phyloP scores from a whole-genome alignment of 371 early-diverging fungal genomes.

The Apophysomyces trapeziformis region DNA sequence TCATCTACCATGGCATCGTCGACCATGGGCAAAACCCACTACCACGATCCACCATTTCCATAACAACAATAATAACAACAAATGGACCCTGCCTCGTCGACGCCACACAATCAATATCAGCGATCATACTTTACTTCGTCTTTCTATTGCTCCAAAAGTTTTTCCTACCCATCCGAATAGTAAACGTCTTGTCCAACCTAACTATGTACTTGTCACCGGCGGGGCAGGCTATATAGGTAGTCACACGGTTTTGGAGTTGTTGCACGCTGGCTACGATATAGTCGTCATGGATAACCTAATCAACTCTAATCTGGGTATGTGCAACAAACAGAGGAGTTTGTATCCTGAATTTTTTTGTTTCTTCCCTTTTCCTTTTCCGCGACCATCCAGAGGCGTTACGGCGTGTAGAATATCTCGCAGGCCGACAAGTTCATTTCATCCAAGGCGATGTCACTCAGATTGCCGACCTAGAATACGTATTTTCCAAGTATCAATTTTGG shows the following conservation, averaged over 20 bases:
- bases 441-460: constrained; percentile 49
- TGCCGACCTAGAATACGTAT: constrained; percentile 62
- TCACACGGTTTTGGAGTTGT: constrained; percentile 83
- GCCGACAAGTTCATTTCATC: constrained; percentile 44
- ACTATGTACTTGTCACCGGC: constrained; percentile 82
- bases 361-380: no score
- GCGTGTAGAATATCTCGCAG: constrained; percentile 49
- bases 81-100: constrained; percentile 1
- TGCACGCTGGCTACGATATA: constrained; percentile 71
- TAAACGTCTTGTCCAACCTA: constrained; percentile 10
- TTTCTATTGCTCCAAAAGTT: background rate
- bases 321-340: background rate
- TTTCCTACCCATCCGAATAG: background rate
- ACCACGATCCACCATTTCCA: background rate
- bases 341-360: background rate
- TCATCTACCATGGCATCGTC: background rate
- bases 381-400: constrained; percentile 43
- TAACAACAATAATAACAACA: background rate
- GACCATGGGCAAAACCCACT: background rate
- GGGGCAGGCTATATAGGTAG: constrained; percentile 93
- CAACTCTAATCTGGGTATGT: constrained; percentile 61
- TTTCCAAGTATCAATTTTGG: constrained; percentile 65
- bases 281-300: constrained; percentile 83
- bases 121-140: background rate
- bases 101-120: background rate